Evolutionary conservation across 805 yeast species (phyloP), one percentile per base, ranked within the genome.

Genomic region (Candida namnaoensis): DNA sequence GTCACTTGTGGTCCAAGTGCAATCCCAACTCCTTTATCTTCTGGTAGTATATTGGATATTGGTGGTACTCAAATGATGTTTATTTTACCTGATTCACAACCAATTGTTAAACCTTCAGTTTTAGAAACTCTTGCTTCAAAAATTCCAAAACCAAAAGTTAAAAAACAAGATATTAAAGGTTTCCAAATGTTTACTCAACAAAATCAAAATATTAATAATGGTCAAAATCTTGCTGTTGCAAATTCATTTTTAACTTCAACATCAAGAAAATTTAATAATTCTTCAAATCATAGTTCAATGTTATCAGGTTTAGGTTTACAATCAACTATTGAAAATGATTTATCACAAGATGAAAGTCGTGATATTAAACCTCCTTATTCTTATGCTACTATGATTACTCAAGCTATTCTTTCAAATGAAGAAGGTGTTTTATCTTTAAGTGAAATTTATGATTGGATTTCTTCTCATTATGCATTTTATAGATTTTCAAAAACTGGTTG

Each of bases 61-160:
- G 98, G 98, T 14, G 97, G 97, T 6, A 88, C 96, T 10, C 98
- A 93, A 63, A 93, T 93, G 98, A 91, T 93, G 95, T 93, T 93
- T 58, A 93, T 93, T 34, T 68, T 93, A 49, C 99, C 99, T 2
- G 97, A 90, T 58, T 79, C 86, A 5, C 77, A 78, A 11, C 96
- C 96, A 3, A 65, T 63, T 32, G 71, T 90, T 7, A 74, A 84
- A 5, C 58, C 54, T 19, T 44, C 46, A 35, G 54, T 66, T 4
- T 44, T 70, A 35, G 61, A 59, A 19, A 46, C 56, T 28, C 47
- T 68, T 40, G 54, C 61, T 7, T 57, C 66, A 15, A 62, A 58
- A 45, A 19, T 59, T 24, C 63, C 61, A 33, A 49, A 43, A 39
- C 62, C 60, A 36, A 50, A 51, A 12, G 35, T n/a, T 14, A 30